phyloP scores from a whole-genome alignment of 192 early-diverging fungal species.

The Coemansia sp. region DNA sequence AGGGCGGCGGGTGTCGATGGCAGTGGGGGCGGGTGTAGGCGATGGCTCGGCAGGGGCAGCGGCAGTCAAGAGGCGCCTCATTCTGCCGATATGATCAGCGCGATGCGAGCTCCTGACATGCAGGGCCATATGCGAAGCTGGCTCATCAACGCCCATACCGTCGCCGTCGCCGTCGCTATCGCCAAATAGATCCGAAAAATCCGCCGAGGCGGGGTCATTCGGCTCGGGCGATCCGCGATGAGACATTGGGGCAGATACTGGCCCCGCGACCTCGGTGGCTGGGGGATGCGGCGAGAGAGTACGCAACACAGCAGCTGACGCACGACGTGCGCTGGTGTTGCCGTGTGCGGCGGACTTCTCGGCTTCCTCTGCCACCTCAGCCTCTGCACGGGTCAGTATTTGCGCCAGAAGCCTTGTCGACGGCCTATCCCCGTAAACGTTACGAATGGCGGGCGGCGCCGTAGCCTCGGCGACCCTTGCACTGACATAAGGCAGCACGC shows the following conservation, averaged over 20 bases:
- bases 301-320: neutral
- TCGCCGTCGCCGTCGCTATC: constrained; percentile 10
- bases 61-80: constrained; percentile 33
- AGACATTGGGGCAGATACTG: constrained; percentile 21
- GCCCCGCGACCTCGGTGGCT: constrained; percentile 1
- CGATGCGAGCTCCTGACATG: constrained; percentile 17
- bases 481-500: constrained; percentile 21
- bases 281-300: neutral
- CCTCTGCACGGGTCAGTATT: constrained; percentile 18
- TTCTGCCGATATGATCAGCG: constrained; percentile 40
- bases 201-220: neutral
- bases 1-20: constrained; percentile 6
- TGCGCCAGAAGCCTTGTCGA: constrained; percentile 8
- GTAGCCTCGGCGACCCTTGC: constrained; percentile 18
- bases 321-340: neutral
- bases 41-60: constrained; percentile 15
- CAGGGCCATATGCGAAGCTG: constrained; percentile 17
- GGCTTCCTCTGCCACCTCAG: neutral
- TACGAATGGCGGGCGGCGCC: constrained; percentile 23
- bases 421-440: constrained; percentile 28
- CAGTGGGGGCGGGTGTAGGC: neutral
- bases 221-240: constrained; percentile 25
- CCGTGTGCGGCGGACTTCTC: neutral
- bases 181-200: constrained; percentile 32
- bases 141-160: neutral